These are phyloP conservation scores for Mycena venus DNA, from an alignment of 768 basidiomycete species.

Conservation along the genomic window DNA sequence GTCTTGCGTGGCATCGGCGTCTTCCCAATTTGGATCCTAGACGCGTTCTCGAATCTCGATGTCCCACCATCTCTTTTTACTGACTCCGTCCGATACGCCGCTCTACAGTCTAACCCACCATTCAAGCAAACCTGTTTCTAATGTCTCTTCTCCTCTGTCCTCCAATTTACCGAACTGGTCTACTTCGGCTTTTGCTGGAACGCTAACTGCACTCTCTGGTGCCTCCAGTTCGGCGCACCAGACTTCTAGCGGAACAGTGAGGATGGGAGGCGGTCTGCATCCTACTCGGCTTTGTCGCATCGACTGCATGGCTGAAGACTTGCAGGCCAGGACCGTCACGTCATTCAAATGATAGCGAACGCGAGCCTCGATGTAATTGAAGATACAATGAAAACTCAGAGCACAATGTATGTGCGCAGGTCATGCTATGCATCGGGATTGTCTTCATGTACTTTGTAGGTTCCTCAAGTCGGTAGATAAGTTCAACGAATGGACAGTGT, in stretches of 20 bases:
- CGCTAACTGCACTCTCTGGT: slow-evolving; percentile 87
- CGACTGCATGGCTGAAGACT: not conserved
- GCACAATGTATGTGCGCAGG: slow-evolving; percentile 72
- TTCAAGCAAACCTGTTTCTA: slow-evolving; percentile 78
- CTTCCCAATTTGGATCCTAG: not conserved
- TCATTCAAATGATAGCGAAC: slow-evolving; percentile 99
- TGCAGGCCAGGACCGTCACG: slow-evolving; percentile 83
- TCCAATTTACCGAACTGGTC: slow-evolving; percentile 92
- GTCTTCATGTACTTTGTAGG: slow-evolving; percentile 61
- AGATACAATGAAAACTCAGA: slow-evolving; percentile 89
- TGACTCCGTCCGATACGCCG: slow-evolving; percentile 90
- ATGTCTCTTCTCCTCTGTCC: slow-evolving; percentile 75
- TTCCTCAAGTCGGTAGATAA: slow-evolving; percentile 96
- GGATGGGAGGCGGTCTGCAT: slow-evolving; percentile 72
- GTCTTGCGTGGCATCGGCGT: not conserved
- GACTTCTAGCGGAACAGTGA: slow-evolving; percentile 71
- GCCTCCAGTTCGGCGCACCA: slow-evolving; percentile 84
- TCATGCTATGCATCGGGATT: slow-evolving; percentile 14
- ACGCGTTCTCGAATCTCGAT: not conserved
- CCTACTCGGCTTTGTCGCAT: not conserved
- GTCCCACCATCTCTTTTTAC: slow-evolving; percentile 75
- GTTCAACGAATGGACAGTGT: slow-evolving; percentile 99
- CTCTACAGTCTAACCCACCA: slow-evolving; percentile 87
- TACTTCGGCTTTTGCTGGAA: slow-evolving; percentile 91
- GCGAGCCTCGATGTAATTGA: slow-evolving; percentile 96